Conservation (phyloP, 805 yeast genomes). For the Maudiozyma barnettii region DNA sequence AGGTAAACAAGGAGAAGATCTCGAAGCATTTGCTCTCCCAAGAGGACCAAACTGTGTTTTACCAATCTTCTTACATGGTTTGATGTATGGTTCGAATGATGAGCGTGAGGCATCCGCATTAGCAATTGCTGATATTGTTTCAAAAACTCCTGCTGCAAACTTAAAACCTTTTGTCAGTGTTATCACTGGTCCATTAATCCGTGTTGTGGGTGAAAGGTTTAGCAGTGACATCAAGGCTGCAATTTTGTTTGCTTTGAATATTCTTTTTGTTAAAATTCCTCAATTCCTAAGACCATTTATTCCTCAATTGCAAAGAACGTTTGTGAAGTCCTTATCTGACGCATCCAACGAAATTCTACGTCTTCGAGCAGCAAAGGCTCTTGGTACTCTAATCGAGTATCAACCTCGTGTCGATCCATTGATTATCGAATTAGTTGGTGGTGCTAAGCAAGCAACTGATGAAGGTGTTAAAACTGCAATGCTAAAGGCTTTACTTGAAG, state of each 20-base stretch:
- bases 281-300: slow-evolving; percentile 87
- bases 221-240: slow-evolving; percentile 88
- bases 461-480: slow-evolving; percentile 75
- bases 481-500: slow-evolving; percentile 76
- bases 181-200: slow-evolving; percentile 93
- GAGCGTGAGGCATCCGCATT: slow-evolving; percentile 81
- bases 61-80: slow-evolving; percentile 89
- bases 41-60: slow-evolving; percentile 80
- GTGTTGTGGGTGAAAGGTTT: slow-evolving; percentile 95
- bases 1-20: slow-evolving; percentile 52
- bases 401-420: slow-evolving; percentile 94
- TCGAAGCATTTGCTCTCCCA: slow-evolving; percentile 63
- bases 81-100: slow-evolving; percentile 82
- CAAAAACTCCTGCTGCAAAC: slow-evolving; percentile 72
- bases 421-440: slow-evolving; percentile 70
- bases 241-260: slow-evolving; percentile 76
- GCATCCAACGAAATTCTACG: slow-evolving; percentile 62
- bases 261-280: slow-evolving; percentile 73
- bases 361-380: slow-evolving; percentile 76
- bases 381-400: slow-evolving; percentile 77
- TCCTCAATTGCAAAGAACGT: slow-evolving; percentile 95
- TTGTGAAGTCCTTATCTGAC: slow-evolving; percentile 84
- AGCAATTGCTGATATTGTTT: slow-evolving; percentile 80
- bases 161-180: slow-evolving; percentile 84
- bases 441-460: slow-evolving; percentile 57